phyloP scores from a whole-genome alignment of 2,329 filamentous ascomycete genomes.

The Talaromyces sp. region DNA sequence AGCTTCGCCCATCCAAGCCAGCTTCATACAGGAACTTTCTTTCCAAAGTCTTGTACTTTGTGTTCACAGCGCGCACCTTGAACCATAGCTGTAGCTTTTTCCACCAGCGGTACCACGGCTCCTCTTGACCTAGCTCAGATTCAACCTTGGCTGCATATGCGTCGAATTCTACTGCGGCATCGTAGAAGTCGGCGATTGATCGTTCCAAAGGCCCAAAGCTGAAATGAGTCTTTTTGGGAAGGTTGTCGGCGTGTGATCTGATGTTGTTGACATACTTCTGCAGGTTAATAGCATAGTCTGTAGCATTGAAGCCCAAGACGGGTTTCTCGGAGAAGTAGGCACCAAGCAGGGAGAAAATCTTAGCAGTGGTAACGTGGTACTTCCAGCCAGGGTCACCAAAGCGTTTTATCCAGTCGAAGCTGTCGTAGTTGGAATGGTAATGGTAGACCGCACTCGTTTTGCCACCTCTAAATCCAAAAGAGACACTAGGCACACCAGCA shows the following conservation, averaged over 20 bases:
- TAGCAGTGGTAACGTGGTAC: constrained; percentile 62
- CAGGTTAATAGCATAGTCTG: constrained; percentile 61
- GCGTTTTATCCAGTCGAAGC: constrained; percentile 76
- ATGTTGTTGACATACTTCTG: constrained; percentile 39
- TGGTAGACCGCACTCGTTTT: constrained; percentile 58
- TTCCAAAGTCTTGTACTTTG: constrained; percentile 80
- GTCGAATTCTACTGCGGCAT: constrained; percentile 52
- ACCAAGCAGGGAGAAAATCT: constrained; percentile 61
- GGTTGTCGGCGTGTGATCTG: constrained; percentile 27
- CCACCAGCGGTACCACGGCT: constrained; percentile 78
- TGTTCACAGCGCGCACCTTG: constrained; percentile 66
- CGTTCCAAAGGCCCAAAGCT: constrained; percentile 48
- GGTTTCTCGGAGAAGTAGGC: constrained; percentile 61
- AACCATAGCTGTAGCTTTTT: constrained; percentile 62
- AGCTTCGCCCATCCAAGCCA: constrained; percentile 73
- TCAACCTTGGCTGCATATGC: constrained; percentile 46
- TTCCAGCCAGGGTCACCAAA: constrained; percentile 65
- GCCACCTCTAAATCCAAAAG: constrained; percentile 57
- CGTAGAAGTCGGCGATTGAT: constrained; percentile 49
- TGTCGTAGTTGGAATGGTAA: constrained; percentile 83
- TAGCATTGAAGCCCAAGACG: constrained; percentile 62
- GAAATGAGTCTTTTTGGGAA: constrained; percentile 28
- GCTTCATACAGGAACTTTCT: constrained; percentile 70
- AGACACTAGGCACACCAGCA: constrained; percentile 63
- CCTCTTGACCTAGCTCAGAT: constrained; percentile 49